phyloP scores from a whole-genome alignment of 2,329 filamentous ascomycete genomes.

The Raffaelea ambrosiae region DNA sequence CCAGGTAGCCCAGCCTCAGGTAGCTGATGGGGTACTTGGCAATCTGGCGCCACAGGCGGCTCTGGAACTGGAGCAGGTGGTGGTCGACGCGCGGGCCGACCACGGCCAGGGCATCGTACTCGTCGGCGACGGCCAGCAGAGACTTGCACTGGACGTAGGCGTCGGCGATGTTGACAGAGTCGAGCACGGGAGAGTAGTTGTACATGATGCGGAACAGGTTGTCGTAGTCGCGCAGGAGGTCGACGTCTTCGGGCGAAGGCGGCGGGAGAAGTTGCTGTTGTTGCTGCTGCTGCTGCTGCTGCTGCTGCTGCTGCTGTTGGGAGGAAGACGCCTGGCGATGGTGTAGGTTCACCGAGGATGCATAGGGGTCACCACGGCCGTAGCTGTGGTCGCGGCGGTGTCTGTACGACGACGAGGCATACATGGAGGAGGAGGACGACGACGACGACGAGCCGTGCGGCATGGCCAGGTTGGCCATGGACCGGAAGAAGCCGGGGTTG shows the following conservation, averaged over 20 bases:
- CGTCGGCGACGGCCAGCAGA: constrained; percentile 79
- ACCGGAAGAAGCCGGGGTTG: constrained; percentile 65
- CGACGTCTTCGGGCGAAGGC: constrained; percentile 55
- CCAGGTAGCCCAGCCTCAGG: constrained; percentile 78
- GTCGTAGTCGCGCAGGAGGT: constrained; percentile 84
- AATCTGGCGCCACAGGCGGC: constrained; percentile 88
- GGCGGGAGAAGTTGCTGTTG: constrained; percentile 21
- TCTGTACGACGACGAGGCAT: constrained; percentile 26
- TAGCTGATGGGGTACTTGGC: constrained; percentile 93
- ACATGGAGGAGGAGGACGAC: constrained; percentile 13
- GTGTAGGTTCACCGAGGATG: background rate
- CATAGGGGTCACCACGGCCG: background rate
- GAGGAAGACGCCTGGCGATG: background rate
- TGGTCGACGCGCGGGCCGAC: constrained; percentile 88
- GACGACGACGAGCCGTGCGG: background rate
- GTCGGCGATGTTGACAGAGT: constrained; percentile 80
- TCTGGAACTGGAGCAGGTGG: constrained; percentile 86
- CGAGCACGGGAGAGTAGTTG: constrained; percentile 76
- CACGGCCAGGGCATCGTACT: constrained; percentile 84
- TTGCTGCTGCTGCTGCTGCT: constrained; percentile 20
- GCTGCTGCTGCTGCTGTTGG: constrained; percentile 24
- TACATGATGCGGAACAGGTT: constrained; percentile 96
- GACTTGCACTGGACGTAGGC: constrained; percentile 93
- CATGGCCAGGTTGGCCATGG: constrained; percentile 68
- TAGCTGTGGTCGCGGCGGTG: constrained; percentile 27